A percentile compares a stretch with the other conserved stretches of the same genome.
These are phyloP conservation scores for Cercospora sesami DNA, from an alignment of 2,329 filamentous ascomycete species.

Conservation along the genomic window DNA sequence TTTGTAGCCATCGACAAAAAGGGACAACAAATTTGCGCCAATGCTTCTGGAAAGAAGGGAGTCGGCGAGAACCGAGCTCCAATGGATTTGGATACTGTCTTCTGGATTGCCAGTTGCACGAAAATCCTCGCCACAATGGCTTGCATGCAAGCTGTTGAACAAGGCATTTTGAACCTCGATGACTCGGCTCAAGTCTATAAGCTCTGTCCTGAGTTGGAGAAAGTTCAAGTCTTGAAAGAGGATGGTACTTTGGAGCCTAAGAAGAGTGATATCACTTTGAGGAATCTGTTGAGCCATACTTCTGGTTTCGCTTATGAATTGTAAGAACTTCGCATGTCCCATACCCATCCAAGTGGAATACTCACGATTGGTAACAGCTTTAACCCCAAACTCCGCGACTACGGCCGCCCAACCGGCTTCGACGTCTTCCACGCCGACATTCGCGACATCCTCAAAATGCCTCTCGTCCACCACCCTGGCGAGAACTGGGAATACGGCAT, in stretches of 20 bases:
- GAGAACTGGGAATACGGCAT: conserved; percentile 59
- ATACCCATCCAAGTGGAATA: no score
- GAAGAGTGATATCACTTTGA: conserved; percentile 51
- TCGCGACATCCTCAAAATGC: conserved; percentile 50
- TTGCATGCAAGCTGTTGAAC: conserved; percentile 52
- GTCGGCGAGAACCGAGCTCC: conserved; percentile 45
- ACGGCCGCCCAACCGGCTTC: conserved; percentile 51
- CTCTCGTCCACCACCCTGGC: conserved; percentile 66
- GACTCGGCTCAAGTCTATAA: conserved; percentile 44
- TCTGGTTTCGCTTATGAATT: conserved; percentile 54
- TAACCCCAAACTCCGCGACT: conserved; percentile 45
- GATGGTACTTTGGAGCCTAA: conserved; percentile 46
- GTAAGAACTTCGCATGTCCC: conserved; percentile 19
- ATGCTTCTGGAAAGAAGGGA: conserved; percentile 46
- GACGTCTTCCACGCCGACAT: conserved; percentile 60
- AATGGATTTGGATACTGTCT: conserved; percentile 60
- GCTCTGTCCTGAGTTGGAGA: conserved; percentile 47
- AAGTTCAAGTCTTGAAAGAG: conserved; percentile 44
- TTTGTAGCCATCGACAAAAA: conserved; percentile 49
- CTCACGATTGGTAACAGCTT: conserved; percentile 32
- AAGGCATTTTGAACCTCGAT: conserved; percentile 46
- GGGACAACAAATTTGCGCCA: conserved; percentile 45
- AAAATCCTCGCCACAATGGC: conserved; percentile 49
- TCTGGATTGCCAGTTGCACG: conserved; percentile 58
- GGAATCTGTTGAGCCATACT: conserved; percentile 54